These are phyloP conservation scores for Aspergillus luchuensis DNA, from an alignment of 2,329 filamentous ascomycete species.

Conservation along the genomic window DNA sequence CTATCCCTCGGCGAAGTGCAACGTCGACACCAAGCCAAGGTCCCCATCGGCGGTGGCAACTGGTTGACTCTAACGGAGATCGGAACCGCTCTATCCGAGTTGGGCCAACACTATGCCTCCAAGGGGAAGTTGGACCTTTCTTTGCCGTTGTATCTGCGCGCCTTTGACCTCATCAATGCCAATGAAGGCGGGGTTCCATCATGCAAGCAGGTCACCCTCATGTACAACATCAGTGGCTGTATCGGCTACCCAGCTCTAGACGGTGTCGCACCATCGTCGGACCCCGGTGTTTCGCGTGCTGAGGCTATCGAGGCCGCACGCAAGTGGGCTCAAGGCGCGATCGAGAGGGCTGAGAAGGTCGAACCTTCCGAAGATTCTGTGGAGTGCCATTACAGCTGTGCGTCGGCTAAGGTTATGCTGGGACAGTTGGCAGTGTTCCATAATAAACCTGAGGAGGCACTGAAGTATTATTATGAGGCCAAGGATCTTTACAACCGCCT, in stretches of 20 bases:
- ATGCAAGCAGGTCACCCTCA: slow-evolving; percentile 77
- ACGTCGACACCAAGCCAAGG: slow-evolving; percentile 65
- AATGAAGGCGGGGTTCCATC: slow-evolving; percentile 48
- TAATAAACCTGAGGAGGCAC: slow-evolving; percentile 66
- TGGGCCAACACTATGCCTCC: slow-evolving; percentile 75
- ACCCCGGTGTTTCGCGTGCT: slow-evolving; percentile 55
- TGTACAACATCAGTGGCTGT: slow-evolving; percentile 61
- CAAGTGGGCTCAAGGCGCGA: slow-evolving; percentile 77
- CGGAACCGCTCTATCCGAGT: slow-evolving; percentile 51
- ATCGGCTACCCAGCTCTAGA: slow-evolving; percentile 37
- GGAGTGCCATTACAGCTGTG: slow-evolving; percentile 83
- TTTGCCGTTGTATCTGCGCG: slow-evolving; percentile 82
- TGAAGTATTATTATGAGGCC: slow-evolving; percentile 69
- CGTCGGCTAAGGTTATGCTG: slow-evolving; percentile 81
- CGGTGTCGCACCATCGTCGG: slow-evolving; percentile 30
- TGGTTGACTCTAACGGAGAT: slow-evolving; percentile 46
- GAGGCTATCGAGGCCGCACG: slow-evolving; percentile 69
- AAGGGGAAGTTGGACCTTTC: slow-evolving; percentile 77
- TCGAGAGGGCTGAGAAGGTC: slow-evolving; percentile 67
- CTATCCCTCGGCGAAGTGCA: slow-evolving; percentile 73
- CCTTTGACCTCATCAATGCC: slow-evolving; percentile 66
- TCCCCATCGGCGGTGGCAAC: slow-evolving; percentile 64
- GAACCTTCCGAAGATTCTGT: slow-evolving; percentile 66
- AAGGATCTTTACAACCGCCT: slow-evolving; percentile 40
- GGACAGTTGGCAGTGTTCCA: slow-evolving; percentile 80